Evolutionary conservation across 352 stramenopile genomes (phyloP).

Genomic region (Peronospora belbahrii): DNA sequence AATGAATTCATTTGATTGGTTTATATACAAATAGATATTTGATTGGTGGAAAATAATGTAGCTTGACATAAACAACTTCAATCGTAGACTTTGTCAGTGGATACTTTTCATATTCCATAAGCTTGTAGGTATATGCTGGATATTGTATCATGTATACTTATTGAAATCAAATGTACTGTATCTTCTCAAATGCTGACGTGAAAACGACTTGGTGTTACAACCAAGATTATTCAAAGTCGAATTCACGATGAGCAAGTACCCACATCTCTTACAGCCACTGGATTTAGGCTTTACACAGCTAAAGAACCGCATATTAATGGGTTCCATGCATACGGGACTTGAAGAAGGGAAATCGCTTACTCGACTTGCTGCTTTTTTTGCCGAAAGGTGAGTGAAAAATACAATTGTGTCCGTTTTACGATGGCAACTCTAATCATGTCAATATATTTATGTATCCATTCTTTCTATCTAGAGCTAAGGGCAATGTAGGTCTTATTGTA

Average conservation of each 20-base stretch:
- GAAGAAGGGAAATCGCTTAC: conserved; percentile 75
- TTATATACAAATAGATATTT: not conserved
- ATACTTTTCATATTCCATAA: too few species aligned
- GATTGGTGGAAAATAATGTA: not conserved
- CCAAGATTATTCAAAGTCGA: not conserved
- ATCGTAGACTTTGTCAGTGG: too few species aligned
- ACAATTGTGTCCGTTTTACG: not conserved
- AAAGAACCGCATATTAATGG: conserved; percentile 87
- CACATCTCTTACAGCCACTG: conserved; percentile 64
- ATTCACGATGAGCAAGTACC: conserved; percentile 53
- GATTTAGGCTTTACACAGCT: conserved; percentile 77
- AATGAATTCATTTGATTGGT: not conserved
- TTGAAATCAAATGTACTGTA: not conserved
- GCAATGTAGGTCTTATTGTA: conserved; percentile 92
- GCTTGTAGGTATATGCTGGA: too few species aligned
- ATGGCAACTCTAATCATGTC: not conserved
- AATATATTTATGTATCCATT: not conserved
- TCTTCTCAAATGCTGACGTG: conserved; percentile 11
- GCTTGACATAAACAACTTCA: not conserved
- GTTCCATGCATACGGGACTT: conserved; percentile 89
- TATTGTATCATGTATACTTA: too few species aligned
- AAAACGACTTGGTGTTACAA: not conserved
- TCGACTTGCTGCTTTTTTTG: conserved; percentile 92
- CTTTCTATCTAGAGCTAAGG: conserved; percentile 54
- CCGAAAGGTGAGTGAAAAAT: conserved; percentile 51